phyloP scores from a whole-genome alignment of 306 rosid species.

The Ochetophila trinervis region DNA sequence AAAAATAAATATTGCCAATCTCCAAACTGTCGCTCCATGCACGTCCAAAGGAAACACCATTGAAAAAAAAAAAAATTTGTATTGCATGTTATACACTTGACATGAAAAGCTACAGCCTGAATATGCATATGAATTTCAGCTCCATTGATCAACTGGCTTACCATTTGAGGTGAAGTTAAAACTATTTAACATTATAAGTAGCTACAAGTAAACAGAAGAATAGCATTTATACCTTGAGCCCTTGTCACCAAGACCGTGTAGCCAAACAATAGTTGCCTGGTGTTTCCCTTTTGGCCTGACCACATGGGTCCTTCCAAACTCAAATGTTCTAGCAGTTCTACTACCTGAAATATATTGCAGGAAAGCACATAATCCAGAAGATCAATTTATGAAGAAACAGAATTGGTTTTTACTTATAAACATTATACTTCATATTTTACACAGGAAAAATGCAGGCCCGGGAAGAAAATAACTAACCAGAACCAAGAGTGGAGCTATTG shows the following conservation, averaged over 20 bases:
- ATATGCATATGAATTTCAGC: constrained; percentile 8
- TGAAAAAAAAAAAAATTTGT: constrained; percentile 21
- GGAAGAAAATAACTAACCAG: constrained; percentile 60
- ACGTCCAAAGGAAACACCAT: constrained; percentile 36
- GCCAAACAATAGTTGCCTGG: constrained; percentile 92
- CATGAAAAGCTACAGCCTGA: background rate
- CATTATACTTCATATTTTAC: background rate
- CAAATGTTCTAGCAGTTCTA: constrained; percentile 62
- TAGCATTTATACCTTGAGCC: constrained; percentile 66
- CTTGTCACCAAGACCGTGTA: constrained; percentile 89
- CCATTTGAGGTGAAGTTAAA: constrained; percentile 16
- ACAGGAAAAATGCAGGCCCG: constrained; percentile 12
- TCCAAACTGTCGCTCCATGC: constrained; percentile 48
- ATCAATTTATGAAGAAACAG: constrained; percentile 14
- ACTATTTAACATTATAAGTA: constrained; percentile 9
- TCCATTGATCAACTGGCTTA: constrained; percentile 20
- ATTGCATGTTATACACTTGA: constrained; percentile 3
- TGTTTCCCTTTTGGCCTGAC: constrained; percentile 86
- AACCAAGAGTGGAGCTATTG: constrained; percentile 46
- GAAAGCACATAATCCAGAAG: constrained; percentile 31
- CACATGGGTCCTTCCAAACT: constrained; percentile 93
- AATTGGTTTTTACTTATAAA: constrained; percentile 3
- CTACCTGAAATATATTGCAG: constrained; percentile 55
- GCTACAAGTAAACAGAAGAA: constrained; percentile 11
- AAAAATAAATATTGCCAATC: constrained; percentile 24